These are phyloP conservation scores for Beauveria sp. DNA, from an alignment of 2,329 filamentous ascomycete genomes.

Conservation along the genomic window DNA sequence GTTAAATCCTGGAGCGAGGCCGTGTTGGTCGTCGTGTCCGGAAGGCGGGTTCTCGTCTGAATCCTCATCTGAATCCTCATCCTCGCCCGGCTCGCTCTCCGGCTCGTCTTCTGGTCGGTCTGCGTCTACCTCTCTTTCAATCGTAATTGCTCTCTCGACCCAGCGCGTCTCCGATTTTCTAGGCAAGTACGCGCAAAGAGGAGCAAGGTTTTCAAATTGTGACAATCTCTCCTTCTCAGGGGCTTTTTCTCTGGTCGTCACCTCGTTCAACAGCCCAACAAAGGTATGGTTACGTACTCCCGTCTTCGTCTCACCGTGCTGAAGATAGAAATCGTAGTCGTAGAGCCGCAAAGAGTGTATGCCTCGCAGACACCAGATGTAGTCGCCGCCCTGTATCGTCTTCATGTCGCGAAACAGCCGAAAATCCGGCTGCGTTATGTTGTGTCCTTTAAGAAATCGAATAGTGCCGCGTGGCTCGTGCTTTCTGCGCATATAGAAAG, in stretches of 20 bases:
- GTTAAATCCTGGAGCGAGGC: background rate
- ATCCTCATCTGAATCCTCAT: no score
- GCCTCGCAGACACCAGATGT: constrained; percentile 35
- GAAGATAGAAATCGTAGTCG: constrained; percentile 27
- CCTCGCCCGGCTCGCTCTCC: background rate
- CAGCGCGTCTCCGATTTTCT: no score
- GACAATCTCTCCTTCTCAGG: constrained; percentile 7
- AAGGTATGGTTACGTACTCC: constrained; percentile 25
- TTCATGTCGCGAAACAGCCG: constrained; percentile 29
- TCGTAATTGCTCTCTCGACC: background rate
- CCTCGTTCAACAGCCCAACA: constrained; percentile 19
- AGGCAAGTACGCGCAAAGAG: constrained; percentile 10
- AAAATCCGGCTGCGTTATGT: constrained; percentile 31
- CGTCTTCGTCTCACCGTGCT: background rate
- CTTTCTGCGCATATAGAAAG: constrained; percentile 23
- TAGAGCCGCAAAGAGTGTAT: constrained; percentile 32
- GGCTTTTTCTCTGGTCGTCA: constrained; percentile 17
- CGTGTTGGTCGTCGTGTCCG: background rate
- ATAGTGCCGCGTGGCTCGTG: constrained; percentile 26
- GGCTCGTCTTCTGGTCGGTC: background rate
- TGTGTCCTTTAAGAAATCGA: constrained; percentile 21
- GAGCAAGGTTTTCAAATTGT: constrained; percentile 16
- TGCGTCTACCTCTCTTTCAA: background rate
- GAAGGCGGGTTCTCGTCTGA: no score
- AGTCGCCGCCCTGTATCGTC: constrained; percentile 37